Base-by-base conservation (phyloP, 768 basidiomycete species). In the Lactarius evosmus region DNA sequence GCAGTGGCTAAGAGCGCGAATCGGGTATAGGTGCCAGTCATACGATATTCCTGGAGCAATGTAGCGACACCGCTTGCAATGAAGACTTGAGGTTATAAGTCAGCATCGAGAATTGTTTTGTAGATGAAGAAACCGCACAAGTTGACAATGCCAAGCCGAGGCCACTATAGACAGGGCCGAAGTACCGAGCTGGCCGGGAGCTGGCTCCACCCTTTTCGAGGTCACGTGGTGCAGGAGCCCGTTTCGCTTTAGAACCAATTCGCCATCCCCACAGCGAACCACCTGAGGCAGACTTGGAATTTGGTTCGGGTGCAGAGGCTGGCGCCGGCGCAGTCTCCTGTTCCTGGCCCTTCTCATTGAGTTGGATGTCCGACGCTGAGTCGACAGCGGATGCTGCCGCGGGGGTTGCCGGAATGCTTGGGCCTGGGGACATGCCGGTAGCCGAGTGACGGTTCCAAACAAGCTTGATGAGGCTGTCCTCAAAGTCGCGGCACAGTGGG, bases 151-250 rank as follows among this genome's bases (percentile, higher is more conserved):
- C 91, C 46, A 81, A 79, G 2, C 85, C 89, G 4, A 91, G 69
- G n/a, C 90, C 90, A 32, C 80, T 79, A 69, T 91, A 91, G 9
- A 89, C 67, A 1, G 91, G 89, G 2, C 88, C 89, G 60, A 90
- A 83, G 38, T 89, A 78, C 29, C 84, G 81, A 22, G 82, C 70
- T 0, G 76, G 76, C 3, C 76, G 67, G 22, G 67, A 9, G 29
- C 67, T 71, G 3, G 72, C 75, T 41, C 74, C 66, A 0, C 77
- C 81, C 66, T 82, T 82, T 75, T 90, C 89, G 11, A 78, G 66
- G 66, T 88, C 88, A 22, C 40, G 36, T 8, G 34, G 34, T 5
- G 53, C 41, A 4, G 60, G 58, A 1, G 68, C 58, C 22, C 69
- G 58, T 7, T 74, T 63, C 33, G 78, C 49, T 56, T 76, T 76